Conservation (phyloP, 176 grass and related monocot species). For the Oryza brachyantha region DNA sequence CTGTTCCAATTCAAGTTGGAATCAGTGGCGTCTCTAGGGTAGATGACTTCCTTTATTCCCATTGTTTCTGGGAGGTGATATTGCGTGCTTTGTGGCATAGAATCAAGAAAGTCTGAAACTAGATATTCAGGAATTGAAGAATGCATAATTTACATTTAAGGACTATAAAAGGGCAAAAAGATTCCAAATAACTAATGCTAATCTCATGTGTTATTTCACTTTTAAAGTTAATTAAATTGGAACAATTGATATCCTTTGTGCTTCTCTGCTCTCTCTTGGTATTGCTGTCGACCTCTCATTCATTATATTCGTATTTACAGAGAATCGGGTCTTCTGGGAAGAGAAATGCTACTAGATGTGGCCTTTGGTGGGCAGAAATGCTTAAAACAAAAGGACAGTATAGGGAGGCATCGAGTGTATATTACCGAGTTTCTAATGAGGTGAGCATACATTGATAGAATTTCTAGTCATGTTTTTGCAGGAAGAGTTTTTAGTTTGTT, state of each 20-base stretch:
- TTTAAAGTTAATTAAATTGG: background rate
- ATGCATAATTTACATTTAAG: background rate
- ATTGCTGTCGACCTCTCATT: constrained; percentile 28
- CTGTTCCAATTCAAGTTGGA: background rate
- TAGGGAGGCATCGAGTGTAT: constrained; percentile 80
- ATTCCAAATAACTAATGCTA: background rate
- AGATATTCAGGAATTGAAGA: background rate
- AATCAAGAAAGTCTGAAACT: constrained; percentile 8
- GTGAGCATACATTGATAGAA: constrained; percentile 38
- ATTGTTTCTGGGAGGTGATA: background rate
- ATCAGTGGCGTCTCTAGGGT: background rate
- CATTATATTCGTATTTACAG: constrained; percentile 50
- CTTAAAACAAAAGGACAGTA: constrained; percentile 81
- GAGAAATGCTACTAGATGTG: constrained; percentile 95
- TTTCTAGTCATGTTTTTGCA: background rate
- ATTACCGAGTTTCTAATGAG: constrained; percentile 96
- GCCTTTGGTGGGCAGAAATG: constrained; percentile 99
- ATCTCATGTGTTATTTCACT: constrained; percentile 1
- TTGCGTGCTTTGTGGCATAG: background rate
- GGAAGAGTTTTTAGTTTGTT: constrained; percentile 20
- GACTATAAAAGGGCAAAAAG: background rate
- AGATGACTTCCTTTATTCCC: background rate
- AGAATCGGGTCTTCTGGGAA: constrained; percentile 77
- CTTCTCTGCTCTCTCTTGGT: background rate
- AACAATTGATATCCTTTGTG: background rate